These are phyloP conservation scores for Penicillium coprophilum DNA, from an alignment of 495 filamentous ascomycete species.

Conservation along the genomic window DNA sequence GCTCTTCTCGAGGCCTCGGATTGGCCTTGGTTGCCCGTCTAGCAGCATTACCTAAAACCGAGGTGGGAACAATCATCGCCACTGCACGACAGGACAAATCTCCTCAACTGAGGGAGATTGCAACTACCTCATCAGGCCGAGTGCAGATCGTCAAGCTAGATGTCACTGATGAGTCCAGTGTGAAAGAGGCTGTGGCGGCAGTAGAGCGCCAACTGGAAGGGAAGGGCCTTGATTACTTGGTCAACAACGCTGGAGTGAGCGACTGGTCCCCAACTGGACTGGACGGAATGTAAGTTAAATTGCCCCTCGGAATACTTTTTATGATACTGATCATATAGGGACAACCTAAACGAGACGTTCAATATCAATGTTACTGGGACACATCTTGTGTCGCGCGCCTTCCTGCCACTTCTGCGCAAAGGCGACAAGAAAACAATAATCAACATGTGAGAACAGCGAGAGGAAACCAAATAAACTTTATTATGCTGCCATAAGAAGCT, in stretches of 20 bases:
- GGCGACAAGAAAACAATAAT: constrained; percentile 45
- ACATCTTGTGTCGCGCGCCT: constrained; percentile 43
- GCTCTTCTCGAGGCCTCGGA: constrained; percentile 56
- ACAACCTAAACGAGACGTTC: constrained; percentile 42
- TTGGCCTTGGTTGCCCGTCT: constrained; percentile 45
- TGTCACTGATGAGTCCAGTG: constrained; percentile 38
- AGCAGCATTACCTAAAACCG: constrained; percentile 26
- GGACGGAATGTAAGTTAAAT: constrained; percentile 33
- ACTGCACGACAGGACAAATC: constrained; percentile 34
- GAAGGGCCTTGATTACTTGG: constrained; percentile 50
- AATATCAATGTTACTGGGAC: constrained; percentile 45
- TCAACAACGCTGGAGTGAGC: constrained; percentile 50
- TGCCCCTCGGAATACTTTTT: background rate
- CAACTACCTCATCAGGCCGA: constrained; percentile 25
- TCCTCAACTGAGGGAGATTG: constrained; percentile 26
- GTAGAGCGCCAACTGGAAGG: constrained; percentile 38
- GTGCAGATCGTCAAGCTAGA: constrained; percentile 49
- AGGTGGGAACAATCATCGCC: constrained; percentile 40
- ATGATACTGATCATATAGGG: constrained; percentile 15
- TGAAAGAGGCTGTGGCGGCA: constrained; percentile 40
- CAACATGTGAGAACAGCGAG: constrained; percentile 40
- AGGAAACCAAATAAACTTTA: background rate
- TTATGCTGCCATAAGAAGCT: background rate
- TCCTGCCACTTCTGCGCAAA: constrained; percentile 48
- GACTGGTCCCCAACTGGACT: constrained; percentile 26